Conservation (phyloP, 805 yeast species). For the Tetrapisispora namnaoensis region DNA sequence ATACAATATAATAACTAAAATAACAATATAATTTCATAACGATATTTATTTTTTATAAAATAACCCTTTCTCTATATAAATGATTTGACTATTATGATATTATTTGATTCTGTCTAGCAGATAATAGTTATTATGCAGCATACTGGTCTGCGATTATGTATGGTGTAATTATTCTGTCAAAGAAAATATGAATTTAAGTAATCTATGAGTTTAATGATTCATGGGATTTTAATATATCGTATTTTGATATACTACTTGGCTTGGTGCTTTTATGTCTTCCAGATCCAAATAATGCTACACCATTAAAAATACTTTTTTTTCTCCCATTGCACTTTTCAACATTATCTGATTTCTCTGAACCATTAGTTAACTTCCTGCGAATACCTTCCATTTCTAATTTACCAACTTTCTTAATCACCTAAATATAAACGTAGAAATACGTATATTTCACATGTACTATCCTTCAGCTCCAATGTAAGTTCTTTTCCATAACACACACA, state of each 20-base stretch:
- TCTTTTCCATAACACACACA: too few relatives aligned
- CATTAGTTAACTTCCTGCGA: background rate
- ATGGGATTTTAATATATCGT: slow-evolving; percentile 4
- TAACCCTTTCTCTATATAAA: background rate
- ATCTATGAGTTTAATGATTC: background rate
- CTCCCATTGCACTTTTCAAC: background rate
- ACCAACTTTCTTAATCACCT: too few relatives aligned
- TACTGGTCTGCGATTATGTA: background rate
- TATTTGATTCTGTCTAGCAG: background rate
- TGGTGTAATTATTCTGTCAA: too few relatives aligned
- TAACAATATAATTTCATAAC: background rate
- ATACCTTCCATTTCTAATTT: background rate
- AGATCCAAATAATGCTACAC: background rate
- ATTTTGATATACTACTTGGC: slow-evolving; percentile 10
- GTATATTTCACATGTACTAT: too few relatives aligned
- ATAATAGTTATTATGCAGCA: background rate
- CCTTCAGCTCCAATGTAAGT: too few relatives aligned
- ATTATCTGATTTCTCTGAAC: background rate
- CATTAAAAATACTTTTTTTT: background rate
- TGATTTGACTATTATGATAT: background rate
- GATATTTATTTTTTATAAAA: background rate
- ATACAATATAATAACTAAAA: background rate
- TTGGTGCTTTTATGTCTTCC: slow-evolving; percentile 12
- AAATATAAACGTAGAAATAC: too few relatives aligned
- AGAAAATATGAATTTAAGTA: too few relatives aligned